Evolutionary conservation across 352 stramenopile species (phyloP).

Genomic region (Pythium brachiatum): DNA sequence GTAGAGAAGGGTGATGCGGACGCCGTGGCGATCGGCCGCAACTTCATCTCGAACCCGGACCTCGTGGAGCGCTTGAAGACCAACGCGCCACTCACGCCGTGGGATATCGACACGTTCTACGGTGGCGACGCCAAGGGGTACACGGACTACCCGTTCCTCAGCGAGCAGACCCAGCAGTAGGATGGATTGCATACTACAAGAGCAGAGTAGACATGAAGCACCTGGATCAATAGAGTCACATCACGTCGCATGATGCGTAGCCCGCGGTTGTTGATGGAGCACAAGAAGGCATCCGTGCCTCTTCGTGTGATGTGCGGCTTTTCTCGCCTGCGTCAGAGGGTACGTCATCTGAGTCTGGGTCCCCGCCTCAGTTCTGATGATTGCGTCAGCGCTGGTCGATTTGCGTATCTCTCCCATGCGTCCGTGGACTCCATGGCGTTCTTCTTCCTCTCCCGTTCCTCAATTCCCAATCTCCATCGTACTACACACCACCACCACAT

Average conservation of each 20-base stretch:
- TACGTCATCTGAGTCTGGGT: constrained; percentile 10
- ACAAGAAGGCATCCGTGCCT: too few species aligned
- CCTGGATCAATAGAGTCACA: background rate
- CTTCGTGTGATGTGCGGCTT: background rate
- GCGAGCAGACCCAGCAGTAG: constrained; percentile 15
- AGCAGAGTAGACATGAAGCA: too few species aligned
- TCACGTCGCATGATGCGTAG: constrained; percentile 1
- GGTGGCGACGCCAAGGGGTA: constrained; percentile 43
- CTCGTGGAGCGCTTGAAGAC: constrained; percentile 32
- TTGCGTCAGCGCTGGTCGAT: constrained; percentile 2
- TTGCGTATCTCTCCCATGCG: background rate
- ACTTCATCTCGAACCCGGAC: constrained; percentile 50
- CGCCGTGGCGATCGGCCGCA: constrained; percentile 35
- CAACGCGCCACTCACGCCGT: constrained; percentile 30
- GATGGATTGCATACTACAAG: background rate
- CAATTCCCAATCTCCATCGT: constrained; percentile 6
- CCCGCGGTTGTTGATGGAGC: background rate
- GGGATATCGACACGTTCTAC: constrained; percentile 51
- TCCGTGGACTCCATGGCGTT: background rate
- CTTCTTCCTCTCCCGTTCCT: background rate
- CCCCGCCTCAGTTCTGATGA: constrained; percentile 6
- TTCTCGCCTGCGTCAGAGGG: background rate
- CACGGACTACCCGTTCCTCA: constrained; percentile 46
- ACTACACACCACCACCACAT: background rate
- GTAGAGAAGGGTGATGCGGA: constrained; percentile 30